Base-by-base conservation (phyloP, 78 protist genomes). In the Creolimax fragrantissima region DNA sequence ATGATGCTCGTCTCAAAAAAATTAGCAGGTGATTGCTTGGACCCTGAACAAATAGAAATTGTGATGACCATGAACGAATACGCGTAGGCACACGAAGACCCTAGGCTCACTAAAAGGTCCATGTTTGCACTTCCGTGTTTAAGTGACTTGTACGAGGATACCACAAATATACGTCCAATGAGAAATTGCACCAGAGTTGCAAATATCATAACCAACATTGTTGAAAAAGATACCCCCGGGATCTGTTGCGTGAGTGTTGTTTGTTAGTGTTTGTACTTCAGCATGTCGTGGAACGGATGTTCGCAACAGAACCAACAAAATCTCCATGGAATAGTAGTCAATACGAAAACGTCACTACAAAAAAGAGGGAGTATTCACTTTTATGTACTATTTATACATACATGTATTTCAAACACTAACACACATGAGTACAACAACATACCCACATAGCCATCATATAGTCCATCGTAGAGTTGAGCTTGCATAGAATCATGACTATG, bases 71-170 rank as follows among this genome's bases (percentile, higher is more conserved):
- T 11, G 7, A 95, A 17, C 83, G 98, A 96, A 85, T 93, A 97
- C 41, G 91, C 39, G 92, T 92, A 97, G 4, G 99, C 97, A 36
- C 95, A 93, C 44, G 92, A 37, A 7, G 97, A 91, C 41, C 99
- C 98, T 7, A 98, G 58, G 24, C 92, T 93, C 2, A 95, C 95
- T 66, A 98, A 94, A 42, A 95, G 96, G 93, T 97, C 98, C 99
- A 98, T 98, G 90, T 93, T 96, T 2, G 98, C 93, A 4, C 93
- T 42, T 36, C 95, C 93, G 94, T 96, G 96, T n/a, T 67, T 67
- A 5, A 97, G 83, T n/a, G 98, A 88, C 11, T 3, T 44, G 41
- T 35, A 90, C 5, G 96, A 96, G 43, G 81, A 42, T 45, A 3
- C 36, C 95, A 94, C 95, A 91, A 97, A 98, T 44, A 36, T 90